A percentile compares a stretch with the other conserved stretches of the same genome.
phyloP scores from a whole-genome alignment of 768 basidiomycete genomes.

The Rhizopogon rudus region DNA sequence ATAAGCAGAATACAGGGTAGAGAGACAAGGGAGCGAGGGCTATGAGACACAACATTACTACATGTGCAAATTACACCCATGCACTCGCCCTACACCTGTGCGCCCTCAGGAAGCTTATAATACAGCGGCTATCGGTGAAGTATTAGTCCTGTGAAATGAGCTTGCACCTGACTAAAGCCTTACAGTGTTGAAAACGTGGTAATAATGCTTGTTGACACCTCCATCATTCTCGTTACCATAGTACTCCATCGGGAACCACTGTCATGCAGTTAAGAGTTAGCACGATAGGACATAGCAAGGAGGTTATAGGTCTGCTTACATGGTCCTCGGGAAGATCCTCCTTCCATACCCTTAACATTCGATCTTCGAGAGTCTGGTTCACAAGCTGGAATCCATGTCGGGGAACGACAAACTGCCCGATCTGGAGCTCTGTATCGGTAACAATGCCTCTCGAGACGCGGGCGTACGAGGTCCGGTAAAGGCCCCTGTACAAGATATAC shows the following conservation, averaged over 20 bases:
- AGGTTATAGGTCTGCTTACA: conserved; percentile 33
- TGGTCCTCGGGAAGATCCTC: conserved; percentile 61
- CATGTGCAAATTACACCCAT: conserved; percentile 3
- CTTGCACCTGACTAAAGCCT: conserved; percentile 16
- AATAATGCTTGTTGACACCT: conserved; percentile 67
- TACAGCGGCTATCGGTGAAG: conserved; percentile 40
- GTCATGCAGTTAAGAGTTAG: conserved; percentile 3
- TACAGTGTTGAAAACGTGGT: conserved; percentile 74
- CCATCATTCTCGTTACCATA: conserved; percentile 48
- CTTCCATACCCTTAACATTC: conserved; percentile 64
- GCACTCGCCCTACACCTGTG: conserved; percentile 27
- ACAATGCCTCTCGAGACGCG: conserved; percentile 78
- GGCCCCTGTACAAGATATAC: conserved; percentile 81
- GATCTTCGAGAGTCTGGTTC: conserved; percentile 56
- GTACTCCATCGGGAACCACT: conserved; percentile 81
- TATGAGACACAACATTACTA: conserved; percentile 1
- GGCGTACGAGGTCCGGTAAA: conserved; percentile 79
- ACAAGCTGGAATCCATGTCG: conserved; percentile 45
- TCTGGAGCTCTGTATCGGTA: conserved; percentile 88
- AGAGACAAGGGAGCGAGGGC: neutral
- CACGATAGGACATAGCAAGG: neutral
- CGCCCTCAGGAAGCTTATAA: conserved; percentile 43
- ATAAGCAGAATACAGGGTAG: neutral
- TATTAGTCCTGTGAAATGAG: neutral
- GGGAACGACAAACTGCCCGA: conserved; percentile 81